Evolutionary conservation across 2,329 filamentous ascomycete species (phyloP), one percentile per base, ranked within the genome.

Genomic region (Aspergillus pseudoterreus): DNA sequence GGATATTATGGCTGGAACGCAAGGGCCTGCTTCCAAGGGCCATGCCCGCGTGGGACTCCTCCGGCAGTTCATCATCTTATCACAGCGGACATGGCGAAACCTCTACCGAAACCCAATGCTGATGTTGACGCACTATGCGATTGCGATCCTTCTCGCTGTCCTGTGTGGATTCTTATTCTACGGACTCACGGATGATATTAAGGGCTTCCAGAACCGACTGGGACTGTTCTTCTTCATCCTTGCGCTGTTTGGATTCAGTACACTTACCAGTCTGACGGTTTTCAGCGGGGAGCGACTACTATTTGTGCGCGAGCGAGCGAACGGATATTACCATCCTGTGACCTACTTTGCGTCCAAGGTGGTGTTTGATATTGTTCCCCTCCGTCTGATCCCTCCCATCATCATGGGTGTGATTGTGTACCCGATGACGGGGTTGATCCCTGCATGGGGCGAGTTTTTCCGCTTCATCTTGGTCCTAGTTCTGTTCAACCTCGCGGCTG

Each of bases 41-140:
- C 96, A 95, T 71, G 82, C 84, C 51, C 89, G 94, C 53, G 81
- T 96, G 51, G 85, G 92, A 43, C 85, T 92, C 59, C 63, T 81
- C 8, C 81, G 86, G 41, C 94, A 99, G 70, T 97, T 99, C 71
- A 66, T 86, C 49, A 96, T 99, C 61, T 78, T 99, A 11, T 95
- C 92, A 0, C 82, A 85, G 63, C 84, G 94, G 43, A 99, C 94
- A 0, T 99, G 92, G 92, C 91, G 88, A 66, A 99, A 99, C 66
- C 80, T 99, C 6, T 97, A 99, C 76, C 86, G 94, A 51, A 96
- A 99, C 69, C 94, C 94, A 1, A 92, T 97, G 82, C 78, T 99
- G 53, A 99, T 99, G 94, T 82, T 99, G 52, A 96, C 92, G 0
- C 94, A 99, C 73, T 99, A 97, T 67, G 94, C 94, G 35, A 97